Evolutionary conservation across 2,329 filamentous ascomycete species (phyloP).

Genomic region (Cercospora sesami): DNA sequence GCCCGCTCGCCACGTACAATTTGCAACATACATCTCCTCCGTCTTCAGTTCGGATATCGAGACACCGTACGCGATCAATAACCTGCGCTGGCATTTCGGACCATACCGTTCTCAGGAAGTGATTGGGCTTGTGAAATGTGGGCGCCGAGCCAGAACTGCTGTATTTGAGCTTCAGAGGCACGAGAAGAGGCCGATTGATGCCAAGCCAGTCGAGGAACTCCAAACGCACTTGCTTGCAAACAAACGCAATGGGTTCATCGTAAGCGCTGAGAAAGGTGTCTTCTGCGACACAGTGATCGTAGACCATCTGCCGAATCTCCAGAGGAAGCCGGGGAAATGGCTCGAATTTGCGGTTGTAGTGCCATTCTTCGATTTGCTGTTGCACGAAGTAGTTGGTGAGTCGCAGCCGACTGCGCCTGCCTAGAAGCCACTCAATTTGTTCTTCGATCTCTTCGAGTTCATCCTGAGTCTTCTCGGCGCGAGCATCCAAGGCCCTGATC

Average conservation of each 20-base stretch:
- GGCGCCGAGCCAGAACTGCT: no score
- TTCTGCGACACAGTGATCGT: neutral
- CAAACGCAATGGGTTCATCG: neutral
- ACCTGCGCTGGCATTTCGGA: no score
- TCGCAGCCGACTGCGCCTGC: neutral
- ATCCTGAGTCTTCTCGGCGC: neutral
- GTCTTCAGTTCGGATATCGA: no score
- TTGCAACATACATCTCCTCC: neutral
- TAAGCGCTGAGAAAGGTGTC: neutral
- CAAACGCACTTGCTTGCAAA: neutral
- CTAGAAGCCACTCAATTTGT: neutral
- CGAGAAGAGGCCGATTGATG: neutral
- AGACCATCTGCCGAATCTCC: neutral
- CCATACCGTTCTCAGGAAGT: no score
- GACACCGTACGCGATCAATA: no score
- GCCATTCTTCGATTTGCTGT: neutral
- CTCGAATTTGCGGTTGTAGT: neutral
- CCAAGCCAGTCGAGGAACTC: neutral
- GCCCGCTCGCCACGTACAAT: neutral
- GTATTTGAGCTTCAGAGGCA: neutral
- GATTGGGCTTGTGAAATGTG: no score
- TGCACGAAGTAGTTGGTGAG: neutral
- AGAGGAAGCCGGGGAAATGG: neutral
- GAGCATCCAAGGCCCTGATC: neutral
- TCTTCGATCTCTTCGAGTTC: neutral